Conservation (phyloP, 1,284 basidiomycete genomes). For the Leccinum solheimii region DNA sequence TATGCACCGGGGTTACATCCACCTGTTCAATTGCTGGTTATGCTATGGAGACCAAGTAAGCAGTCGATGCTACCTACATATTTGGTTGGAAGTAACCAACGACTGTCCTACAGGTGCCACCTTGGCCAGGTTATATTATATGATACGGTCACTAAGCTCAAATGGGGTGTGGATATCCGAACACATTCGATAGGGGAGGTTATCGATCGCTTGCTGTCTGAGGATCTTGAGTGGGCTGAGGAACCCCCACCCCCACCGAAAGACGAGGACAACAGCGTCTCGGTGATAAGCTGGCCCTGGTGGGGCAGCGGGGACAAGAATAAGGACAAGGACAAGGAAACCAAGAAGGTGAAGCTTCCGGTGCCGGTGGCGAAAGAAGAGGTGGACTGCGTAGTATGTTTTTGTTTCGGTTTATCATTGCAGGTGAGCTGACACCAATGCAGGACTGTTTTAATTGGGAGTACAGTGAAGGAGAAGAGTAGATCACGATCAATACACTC, state of each 20-base stretch:
- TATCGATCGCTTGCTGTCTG: conserved; percentile 69
- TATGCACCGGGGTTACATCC: conserved; percentile 60
- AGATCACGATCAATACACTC: neutral
- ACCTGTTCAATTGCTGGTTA: conserved; percentile 61
- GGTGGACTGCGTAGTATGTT: conserved; percentile 39
- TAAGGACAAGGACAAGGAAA: conserved; percentile 24
- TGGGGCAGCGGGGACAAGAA: conserved; percentile 27
- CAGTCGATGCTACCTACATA: neutral
- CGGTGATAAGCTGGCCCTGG: conserved; percentile 25
- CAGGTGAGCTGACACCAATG: neutral
- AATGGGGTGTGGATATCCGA: conserved; percentile 80
- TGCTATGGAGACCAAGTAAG: conserved; percentile 58
- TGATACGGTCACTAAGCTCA: conserved; percentile 82
- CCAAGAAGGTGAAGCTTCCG: conserved; percentile 25
- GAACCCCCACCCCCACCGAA: conserved; percentile 21
- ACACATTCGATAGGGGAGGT: conserved; percentile 79
- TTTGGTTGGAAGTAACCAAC: conserved; percentile 7
- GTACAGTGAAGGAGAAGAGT: conserved; percentile 42
- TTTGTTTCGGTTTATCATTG: neutral
- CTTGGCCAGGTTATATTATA: conserved; percentile 84
- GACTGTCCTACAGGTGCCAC: conserved; percentile 59
- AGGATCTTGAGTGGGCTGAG: conserved; percentile 61
- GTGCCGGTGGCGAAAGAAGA: conserved; percentile 48
- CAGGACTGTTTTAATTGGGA: conserved; percentile 74
- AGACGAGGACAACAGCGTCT: conserved; percentile 6